A percentile compares a stretch with the other conserved stretches of the same genome.
Evolutionary conservation across 176 grass and related monocot genomes (phyloP).

Genomic region (Cenchrus americanus): DNA sequence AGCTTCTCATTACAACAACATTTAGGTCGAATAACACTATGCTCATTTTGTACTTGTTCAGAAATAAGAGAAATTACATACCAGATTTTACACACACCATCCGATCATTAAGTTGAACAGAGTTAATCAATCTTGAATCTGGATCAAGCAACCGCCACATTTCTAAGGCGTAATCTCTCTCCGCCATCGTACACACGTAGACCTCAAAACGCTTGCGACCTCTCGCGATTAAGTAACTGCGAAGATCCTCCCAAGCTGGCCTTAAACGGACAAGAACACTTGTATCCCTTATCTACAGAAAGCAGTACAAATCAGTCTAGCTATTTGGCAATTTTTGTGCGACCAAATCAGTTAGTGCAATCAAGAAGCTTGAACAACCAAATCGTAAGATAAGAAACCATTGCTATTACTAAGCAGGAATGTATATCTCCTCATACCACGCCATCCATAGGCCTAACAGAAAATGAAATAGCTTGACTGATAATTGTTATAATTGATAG

Average conservation of each 20-base stretch:
- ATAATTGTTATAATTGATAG: background rate
- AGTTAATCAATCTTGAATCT: constrained; percentile 86
- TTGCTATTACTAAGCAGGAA: background rate
- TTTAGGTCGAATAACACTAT: background rate
- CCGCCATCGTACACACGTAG: constrained; percentile 98
- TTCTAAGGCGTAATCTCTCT: constrained; percentile 99
- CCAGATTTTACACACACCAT: constrained; percentile 98
- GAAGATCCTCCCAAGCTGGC: constrained; percentile 94
- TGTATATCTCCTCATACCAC: background rate
- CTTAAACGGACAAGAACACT: constrained; percentile 93
- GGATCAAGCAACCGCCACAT: constrained; percentile 99
- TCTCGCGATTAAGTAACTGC: constrained; percentile 93
- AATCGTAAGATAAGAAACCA: background rate
- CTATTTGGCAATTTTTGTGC: background rate
- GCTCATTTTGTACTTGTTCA: constrained; percentile 3
- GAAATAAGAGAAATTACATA: constrained; percentile 41
- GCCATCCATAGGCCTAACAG: background rate
- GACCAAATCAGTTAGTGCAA: constrained; percentile 19
- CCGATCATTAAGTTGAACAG: constrained; percentile 77
- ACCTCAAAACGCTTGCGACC: constrained; percentile 99
- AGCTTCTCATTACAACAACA: background rate
- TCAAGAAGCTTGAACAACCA: background rate
- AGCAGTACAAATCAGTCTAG: constrained; percentile 21
- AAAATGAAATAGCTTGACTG: background rate
- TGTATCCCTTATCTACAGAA: constrained; percentile 90